phyloP scores from a whole-genome alignment of 139 green algal genomes.

The Tetratostichococcus sp. region DNA sequence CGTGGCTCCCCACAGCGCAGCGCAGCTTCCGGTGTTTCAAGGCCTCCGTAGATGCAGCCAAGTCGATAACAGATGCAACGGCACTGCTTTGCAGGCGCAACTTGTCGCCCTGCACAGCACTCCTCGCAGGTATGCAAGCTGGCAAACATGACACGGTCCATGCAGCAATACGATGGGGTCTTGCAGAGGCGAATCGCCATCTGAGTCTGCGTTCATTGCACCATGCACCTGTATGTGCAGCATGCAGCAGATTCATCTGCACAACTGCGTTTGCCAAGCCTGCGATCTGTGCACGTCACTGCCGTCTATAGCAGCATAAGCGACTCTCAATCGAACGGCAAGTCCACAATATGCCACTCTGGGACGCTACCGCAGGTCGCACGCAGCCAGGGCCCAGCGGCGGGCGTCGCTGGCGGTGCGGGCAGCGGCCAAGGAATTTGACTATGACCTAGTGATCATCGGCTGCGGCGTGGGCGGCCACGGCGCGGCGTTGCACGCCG shows the following conservation, averaged over 20 bases:
- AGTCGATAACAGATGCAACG: neutral
- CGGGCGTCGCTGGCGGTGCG: neutral
- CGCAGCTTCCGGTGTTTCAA: neutral
- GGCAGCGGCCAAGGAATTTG: constrained; percentile 52
- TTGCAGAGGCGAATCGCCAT: no score
- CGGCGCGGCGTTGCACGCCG: constrained; percentile 94
- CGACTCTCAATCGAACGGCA: no score
- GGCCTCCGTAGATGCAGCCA: neutral
- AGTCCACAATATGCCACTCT: no score
- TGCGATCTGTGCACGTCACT: no score
- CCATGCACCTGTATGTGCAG: no score
- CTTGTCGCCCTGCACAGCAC: neutral
- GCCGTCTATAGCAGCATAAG: no score
- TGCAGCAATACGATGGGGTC: no score
- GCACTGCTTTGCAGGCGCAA: neutral
- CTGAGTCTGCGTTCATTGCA: no score
- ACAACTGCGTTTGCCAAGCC: no score
- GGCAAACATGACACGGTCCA: no score
- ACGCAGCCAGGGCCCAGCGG: neutral
- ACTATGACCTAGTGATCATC: constrained; percentile 99
- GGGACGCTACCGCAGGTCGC: neutral
- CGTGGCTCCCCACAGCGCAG: neutral
- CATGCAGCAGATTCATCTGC: no score
- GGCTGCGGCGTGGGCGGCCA: constrained; percentile 96
- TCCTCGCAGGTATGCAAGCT: neutral